Percentiles rank a stretch among this genome's conserved stretches.
Evolutionary conservation across 2,329 filamentous ascomycete species (phyloP).

Genomic region (Sclerotinia spermophila): DNA sequence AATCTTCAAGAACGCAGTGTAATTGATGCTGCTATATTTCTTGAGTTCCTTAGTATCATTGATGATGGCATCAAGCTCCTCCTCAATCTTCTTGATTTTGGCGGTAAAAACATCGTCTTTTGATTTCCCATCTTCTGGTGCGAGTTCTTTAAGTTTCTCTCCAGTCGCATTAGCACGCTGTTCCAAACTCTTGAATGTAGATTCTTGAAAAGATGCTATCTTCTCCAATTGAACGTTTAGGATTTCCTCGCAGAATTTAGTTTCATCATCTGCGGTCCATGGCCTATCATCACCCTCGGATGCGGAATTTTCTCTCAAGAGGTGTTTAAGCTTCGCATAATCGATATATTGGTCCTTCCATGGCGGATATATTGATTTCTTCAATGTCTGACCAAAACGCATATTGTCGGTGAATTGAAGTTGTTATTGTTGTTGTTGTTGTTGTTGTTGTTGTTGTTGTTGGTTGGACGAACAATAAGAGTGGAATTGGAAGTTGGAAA

Average conservation of each 20-base stretch:
- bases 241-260: conserved; percentile 88
- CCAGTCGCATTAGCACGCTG: conserved; percentile 53
- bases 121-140: conserved; percentile 56
- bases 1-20: conserved; percentile 95
- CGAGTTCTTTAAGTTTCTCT: conserved; percentile 74
- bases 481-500: conserved; percentile 7
- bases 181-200: conserved; percentile 61
- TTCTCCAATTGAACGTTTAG: conserved; percentile 94
- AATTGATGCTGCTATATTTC: conserved; percentile 94
- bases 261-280: conserved; percentile 95
- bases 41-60: conserved; percentile 91
- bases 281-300: conserved; percentile 50
- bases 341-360: conserved; percentile 96
- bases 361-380: conserved; percentile 72
- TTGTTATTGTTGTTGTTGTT: background rate
- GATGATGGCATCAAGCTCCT: conserved; percentile 81
- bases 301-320: conserved; percentile 70
- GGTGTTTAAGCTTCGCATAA: conserved; percentile 85
- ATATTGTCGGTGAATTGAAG: conserved; percentile 49
- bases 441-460: background rate
- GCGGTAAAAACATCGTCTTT: conserved; percentile 48
- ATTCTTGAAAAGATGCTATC: conserved; percentile 82
- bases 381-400: conserved; percentile 90
- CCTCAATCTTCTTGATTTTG: conserved; percentile 66
- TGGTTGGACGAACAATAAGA: background rate